Evolutionary conservation across 805 yeast genomes (phyloP), one percentile per base, ranked within the genome.

Genomic region (Hanseniaspora thailandica): DNA sequence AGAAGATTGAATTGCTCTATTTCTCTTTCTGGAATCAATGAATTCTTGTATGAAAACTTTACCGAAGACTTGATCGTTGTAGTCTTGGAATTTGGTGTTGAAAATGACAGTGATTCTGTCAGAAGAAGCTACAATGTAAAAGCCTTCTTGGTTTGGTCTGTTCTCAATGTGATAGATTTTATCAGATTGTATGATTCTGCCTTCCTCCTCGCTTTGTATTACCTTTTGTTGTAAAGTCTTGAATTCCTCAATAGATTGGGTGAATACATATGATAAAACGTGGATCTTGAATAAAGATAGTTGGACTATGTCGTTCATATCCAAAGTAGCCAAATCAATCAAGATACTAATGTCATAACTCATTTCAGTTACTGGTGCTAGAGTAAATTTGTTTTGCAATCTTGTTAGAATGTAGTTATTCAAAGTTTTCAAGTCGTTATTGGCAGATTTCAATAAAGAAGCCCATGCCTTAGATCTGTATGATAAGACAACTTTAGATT

Each of bases 41-140:
- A 89, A 89, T 70, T 89, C 96, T 66, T 87, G 96, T 57, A 87
- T 71, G 63, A 87, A 87, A 35, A 87, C 95, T 67, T 83, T 86
- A 41, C 95, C 94, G 60, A 86, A 84, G 51, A 85, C 76, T 66
- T 86, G 87, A 69, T 93, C 99, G 3, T 97, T 93, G 68, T 93
- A 97, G 69, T 93, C 99, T 64, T 86, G 84, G 76, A 93, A 93
- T 23, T 87, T 75, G 4, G 97, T 93, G 47, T 95, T 86, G 70
- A 93, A 93, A 45, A 93, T 84, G 38, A 90, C 97, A 1, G 99
- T 93, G 52, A 93, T 96, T 68, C 99, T 82, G 69, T 93, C 99
- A 64, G 83, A 86, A 33, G 94, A 81, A 4, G 99, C 95, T 67
- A 83, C 82, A 63, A 93, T 81, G 66, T 79, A 93, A 63, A 93